Evolutionary conservation across 2,329 filamentous ascomycete species (phyloP), one percentile per base, ranked within the genome.

Genomic region (Ophiostoma sp.): DNA sequence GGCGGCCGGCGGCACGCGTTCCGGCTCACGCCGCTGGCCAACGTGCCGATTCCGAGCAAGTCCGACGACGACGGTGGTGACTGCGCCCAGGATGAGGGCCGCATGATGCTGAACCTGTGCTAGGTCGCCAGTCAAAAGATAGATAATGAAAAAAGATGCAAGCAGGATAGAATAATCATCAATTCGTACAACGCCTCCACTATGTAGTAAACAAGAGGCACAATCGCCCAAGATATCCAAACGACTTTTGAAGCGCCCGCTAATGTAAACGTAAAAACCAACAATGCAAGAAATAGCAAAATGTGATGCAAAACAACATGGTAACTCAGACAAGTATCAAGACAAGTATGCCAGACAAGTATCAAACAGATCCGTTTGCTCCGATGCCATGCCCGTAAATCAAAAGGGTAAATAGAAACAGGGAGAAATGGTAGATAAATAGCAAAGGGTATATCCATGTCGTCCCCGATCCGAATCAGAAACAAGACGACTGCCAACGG

Each of bases 21-120:
- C 65, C 73, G 76, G 14, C 75, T 77, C n/a, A 76, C 76, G 8
- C 73, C 75, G 6, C 74, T 76, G 42, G 75, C 74, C 12, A 75
- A 77, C 74, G 79, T 81, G 70, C 82, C 81, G 1, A 79, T 83
- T 68, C 79, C 81, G 36, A 71, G 68, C 67, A 66, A 68, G 52
- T 12, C 71, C 1, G 71, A 72, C 49, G 71, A 71, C 16, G 71
- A 71, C 64, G 71, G 70, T n/a, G 71, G 68, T 14, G 68, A 69
- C 55, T 72, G 71, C 36, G 67, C 67, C 1, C 49, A 41, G 9
- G 71, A 72, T 58, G 68, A 69, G 49, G 68, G 40, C 14, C 68
- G 71, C 5, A 66, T 72, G 4, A 68, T 72, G 67, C 44, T 72
- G 64, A 70, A 70, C 7, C 49, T 71, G 49, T 72, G 71, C 41